Evolutionary conservation across 257 asterid species (phyloP), one percentile per base, ranked within the genome.

Genomic region (Primulina eburnea): DNA sequence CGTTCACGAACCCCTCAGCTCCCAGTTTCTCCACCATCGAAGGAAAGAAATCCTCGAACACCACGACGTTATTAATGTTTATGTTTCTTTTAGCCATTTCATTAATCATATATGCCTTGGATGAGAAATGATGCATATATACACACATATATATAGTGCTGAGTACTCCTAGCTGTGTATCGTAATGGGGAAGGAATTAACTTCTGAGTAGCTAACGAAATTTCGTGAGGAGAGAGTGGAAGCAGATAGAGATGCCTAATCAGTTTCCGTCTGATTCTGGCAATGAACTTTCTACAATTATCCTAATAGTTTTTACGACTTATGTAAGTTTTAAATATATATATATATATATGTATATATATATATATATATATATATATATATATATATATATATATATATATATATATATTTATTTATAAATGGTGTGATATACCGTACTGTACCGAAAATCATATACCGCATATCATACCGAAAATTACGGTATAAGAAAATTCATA

Each of bases 21-120:
- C 96, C 96, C 69, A 90, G 76, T 34, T 81, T 90, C 78, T 90
- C 88, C 61, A 83, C 87, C 95, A 90, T 89, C 4, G 88, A 67
- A n/a, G 96, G 96, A 10, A 90, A 88, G 9, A 70, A 82, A 76
- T 90, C 96, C 77, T 90, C 87, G 12, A 90, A 90, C 1, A 14
- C 21, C 38, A 71, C 88, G 1, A 73, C 18, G 4, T 70, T 43
- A 26, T 40, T 17, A n/a, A n/a, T n/a, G 30, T 67, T 21, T 10
- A 7, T 7, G 40, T 53, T 57, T 32, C 40, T 24, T 18, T 53
- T 65, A 9, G 69, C 83, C 81, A 70, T 1, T 9, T 52, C 16
- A 34, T 6, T 34, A 0, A 32, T 32, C 34, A 5, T 32, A 5
- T 32, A 32, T 32, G 34, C 34, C 34, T 34, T 34, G 38, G 38